These are phyloP conservation scores for Phytophthora idaei DNA, from an alignment of 352 stramenopile genomes.

Conservation along the genomic window DNA sequence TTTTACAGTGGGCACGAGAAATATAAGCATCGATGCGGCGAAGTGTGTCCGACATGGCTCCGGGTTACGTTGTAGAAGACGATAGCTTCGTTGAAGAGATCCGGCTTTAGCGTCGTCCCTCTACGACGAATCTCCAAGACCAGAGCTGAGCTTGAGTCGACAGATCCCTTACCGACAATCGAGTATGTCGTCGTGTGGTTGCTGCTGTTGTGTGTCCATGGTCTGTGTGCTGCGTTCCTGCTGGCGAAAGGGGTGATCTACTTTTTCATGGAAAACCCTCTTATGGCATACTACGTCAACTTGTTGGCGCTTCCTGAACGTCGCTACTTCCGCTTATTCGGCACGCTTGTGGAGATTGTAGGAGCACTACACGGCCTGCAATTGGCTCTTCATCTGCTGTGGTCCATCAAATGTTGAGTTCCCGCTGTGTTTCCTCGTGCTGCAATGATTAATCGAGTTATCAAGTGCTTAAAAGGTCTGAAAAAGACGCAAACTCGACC, in stretches of 20 bases:
- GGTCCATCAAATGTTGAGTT: slow-evolving; percentile 12
- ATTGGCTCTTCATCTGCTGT: slow-evolving; percentile 20
- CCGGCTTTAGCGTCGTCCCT: slow-evolving; percentile 4
- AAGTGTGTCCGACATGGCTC: not conserved
- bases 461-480: slow-evolving; percentile 1
- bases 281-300: slow-evolving; percentile 55
- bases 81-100: slow-evolving; percentile 7
- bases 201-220: slow-evolving; percentile 24
- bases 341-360: slow-evolving; percentile 27
- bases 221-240: slow-evolving; percentile 26
- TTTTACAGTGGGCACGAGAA: not conserved
- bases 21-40: not conserved
- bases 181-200: slow-evolving; percentile 24
- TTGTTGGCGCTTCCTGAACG: slow-evolving; percentile 32
- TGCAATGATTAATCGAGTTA: slow-evolving; percentile 9
- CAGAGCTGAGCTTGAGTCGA: not conserved
- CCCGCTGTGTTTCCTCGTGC: slow-evolving; percentile 24
- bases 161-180: slow-evolving; percentile 4
- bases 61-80: slow-evolving; percentile 12
- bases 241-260: slow-evolving; percentile 31
- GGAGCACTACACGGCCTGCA: slow-evolving; percentile 23
- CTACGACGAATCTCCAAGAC: slow-evolving; percentile 10
- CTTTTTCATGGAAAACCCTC: slow-evolving; percentile 43
- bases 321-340: slow-evolving; percentile 36
- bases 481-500: slow-evolving; percentile 6